Percentiles rank a stretch among this genome's conserved stretches.
Conservation (phyloP, 2,329 filamentous ascomycete species). For the Epichloe baconii region DNA sequence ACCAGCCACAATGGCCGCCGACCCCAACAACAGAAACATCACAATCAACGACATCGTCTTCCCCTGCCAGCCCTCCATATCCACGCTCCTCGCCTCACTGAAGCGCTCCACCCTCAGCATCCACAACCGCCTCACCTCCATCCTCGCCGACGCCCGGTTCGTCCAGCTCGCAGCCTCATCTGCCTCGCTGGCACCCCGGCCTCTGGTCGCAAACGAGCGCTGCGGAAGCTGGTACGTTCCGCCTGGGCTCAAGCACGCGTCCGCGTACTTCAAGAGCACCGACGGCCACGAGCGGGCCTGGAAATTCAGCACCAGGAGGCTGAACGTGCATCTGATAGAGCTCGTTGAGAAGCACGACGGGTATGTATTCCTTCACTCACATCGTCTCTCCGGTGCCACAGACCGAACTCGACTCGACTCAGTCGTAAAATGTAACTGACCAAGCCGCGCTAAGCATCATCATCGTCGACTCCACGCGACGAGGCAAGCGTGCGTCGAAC, state of each 20-base stretch:
- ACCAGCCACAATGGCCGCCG: not conserved
- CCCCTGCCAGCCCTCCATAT: constrained; percentile 49
- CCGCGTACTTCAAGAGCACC: constrained; percentile 94
- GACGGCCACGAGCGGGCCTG: constrained; percentile 88
- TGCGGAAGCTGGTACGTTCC: constrained; percentile 93
- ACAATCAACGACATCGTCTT: constrained; percentile 33
- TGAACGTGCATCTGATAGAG: constrained; percentile 73
- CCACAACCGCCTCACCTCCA: constrained; percentile 69
- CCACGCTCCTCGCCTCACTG: constrained; percentile 55
- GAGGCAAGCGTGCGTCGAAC: constrained; percentile 59
- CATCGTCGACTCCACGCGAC: constrained; percentile 82
- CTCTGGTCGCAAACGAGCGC: constrained; percentile 81
- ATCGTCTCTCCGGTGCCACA: no score
- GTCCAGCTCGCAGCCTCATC: constrained; percentile 44
- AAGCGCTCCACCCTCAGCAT: constrained; percentile 67
- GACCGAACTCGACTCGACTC: not conserved
- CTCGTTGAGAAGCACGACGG: constrained; percentile 55
- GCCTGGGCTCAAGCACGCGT: constrained; percentile 50
- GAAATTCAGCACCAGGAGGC: constrained; percentile 71
- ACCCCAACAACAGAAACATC: constrained; percentile 4
- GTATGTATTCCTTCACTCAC: constrained; percentile 20
- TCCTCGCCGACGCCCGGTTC: constrained; percentile 64
- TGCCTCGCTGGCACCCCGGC: constrained; percentile 37
- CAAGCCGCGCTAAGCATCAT: constrained; percentile 41
- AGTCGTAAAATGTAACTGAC: not conserved